Percentiles rank a stretch among this genome's conserved stretches.
Conservation (phyloP, 2,329 filamentous ascomycete species). For the Scytalidium lignicola region DNA sequence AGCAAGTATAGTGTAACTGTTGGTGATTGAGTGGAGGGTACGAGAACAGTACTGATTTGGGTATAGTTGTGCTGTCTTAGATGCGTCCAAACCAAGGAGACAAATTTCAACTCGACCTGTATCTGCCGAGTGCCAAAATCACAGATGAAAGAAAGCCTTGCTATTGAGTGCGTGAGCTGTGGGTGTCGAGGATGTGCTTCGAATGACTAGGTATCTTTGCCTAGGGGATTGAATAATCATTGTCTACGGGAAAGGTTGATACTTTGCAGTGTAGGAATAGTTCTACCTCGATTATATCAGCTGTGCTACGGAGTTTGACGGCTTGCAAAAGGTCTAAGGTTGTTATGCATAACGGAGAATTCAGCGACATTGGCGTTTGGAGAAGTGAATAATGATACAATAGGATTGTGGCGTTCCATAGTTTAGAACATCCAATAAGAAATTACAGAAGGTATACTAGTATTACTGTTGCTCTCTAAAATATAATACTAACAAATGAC, state of each 20-base stretch:
- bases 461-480: no score
- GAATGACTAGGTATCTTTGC: slow-evolving; percentile 52
- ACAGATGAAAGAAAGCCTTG: slow-evolving; percentile 83
- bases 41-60: slow-evolving; percentile 7
- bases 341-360: background rate
- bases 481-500: no score
- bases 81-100: slow-evolving; percentile 99
- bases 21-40: no score
- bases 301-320: background rate
- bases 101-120: slow-evolving; percentile 96
- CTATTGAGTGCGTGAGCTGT: slow-evolving; percentile 90
- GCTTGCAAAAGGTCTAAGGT: background rate
- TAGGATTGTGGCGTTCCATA: no score
- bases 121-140: slow-evolving; percentile 92
- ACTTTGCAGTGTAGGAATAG: background rate
- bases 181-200: slow-evolving; percentile 89
- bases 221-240: background rate
- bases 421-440: no score
- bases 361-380: background rate
- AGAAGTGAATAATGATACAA: background rate
- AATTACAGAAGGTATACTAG: no score
- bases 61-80: slow-evolving; percentile 81
- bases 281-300: background rate
- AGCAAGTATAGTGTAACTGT: no score
- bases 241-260: no score